Percentiles rank a stretch among this genome's conserved stretches.
These are phyloP conservation scores for Aquilaria agallochum DNA, from an alignment of 441 rosid species.

Conservation along the genomic window DNA sequence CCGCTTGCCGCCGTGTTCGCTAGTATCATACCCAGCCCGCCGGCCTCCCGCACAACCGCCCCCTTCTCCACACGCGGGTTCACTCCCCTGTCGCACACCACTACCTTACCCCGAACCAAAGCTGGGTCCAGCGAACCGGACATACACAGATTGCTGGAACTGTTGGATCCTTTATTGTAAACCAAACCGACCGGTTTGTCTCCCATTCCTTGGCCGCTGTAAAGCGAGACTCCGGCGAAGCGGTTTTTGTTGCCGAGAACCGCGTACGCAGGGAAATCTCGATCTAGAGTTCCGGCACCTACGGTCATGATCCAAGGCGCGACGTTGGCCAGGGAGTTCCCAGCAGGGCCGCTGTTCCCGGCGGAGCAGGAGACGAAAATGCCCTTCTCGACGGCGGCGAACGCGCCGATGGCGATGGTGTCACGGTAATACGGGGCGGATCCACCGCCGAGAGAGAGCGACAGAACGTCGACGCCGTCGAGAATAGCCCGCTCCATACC, in stretches of 20 bases:
- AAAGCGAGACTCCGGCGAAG: constrained; percentile 58
- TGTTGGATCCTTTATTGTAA: constrained; percentile 40
- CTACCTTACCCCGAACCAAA: constrained; percentile 63
- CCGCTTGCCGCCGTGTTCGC: constrained; percentile 67
- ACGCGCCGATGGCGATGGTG: constrained; percentile 65
- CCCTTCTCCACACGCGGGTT: constrained; percentile 83
- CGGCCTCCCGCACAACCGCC: constrained; percentile 65
- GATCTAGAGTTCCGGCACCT: constrained; percentile 81
- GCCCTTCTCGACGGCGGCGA: constrained; percentile 69
- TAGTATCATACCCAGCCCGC: constrained; percentile 79
- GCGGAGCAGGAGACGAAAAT: constrained; percentile 78
- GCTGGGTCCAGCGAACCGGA: constrained; percentile 60
- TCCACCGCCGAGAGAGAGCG: constrained; percentile 79
- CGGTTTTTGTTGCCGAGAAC: constrained; percentile 39
- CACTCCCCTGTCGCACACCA: constrained; percentile 71
- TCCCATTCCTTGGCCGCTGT: constrained; percentile 69
- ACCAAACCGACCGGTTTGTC: constrained; percentile 41
- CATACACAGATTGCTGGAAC: constrained; percentile 52
- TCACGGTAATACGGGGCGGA: constrained; percentile 59
- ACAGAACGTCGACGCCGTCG: constrained; percentile 75
- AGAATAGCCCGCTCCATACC: constrained; percentile 72
- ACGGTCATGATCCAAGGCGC: constrained; percentile 94
- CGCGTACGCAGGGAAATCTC: constrained; percentile 74
- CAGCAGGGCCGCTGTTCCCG: constrained; percentile 66
- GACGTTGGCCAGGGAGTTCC: constrained; percentile 55